Evolutionary conservation across 139 green algal genomes (phyloP), one percentile per base, ranked within the genome.

Genomic region (Chlamydomonas applanata): DNA sequence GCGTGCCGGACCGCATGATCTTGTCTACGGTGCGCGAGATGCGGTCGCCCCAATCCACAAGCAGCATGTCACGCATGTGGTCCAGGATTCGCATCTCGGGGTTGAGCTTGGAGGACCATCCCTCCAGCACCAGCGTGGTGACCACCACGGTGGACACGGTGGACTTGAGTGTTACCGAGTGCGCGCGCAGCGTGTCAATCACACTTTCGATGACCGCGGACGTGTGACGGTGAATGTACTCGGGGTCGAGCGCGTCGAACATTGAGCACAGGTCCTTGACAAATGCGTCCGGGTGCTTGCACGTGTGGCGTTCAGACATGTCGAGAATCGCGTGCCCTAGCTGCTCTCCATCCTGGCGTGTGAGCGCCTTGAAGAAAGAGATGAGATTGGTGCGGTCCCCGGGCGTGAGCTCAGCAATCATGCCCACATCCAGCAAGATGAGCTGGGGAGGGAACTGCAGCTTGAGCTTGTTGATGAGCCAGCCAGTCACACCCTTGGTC

Each of bases 11-110:
- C 4, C n/a, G 52, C 72, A 87, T 72, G 14, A 88, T 57, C 44
- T 81, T 83, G 76, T 93, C 87, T 27, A 94, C 72, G 25, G 71
- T 72, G 63, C 60, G 74, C 30, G 75, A 49, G 29, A 93, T 74
- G 35, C 90, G 82, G 49, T 91, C 79, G 7, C 72, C 75, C 84
- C 84, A 91, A 61, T 84, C 85, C 11, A 72, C 62, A 13, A 66
- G 68, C 68, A 93, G 69, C 79, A 89, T 78, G 69, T 89, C 84
- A 0, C 77, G 63, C 72, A 93, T 79, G 30, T 73, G 82, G 71
- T 95, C 91, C 81, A 97, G 81, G 70, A 97, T 94, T 68, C 85
- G 83, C 56, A 97, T 86, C 71, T 97, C 93, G 1, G 93, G 93
- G 78, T 97, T 85, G 14, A 97, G 89, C 85, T 93, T 88, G 44